Conservation (phyloP, 2,329 filamentous ascomycete species). For the Colletotrichum navitas region DNA sequence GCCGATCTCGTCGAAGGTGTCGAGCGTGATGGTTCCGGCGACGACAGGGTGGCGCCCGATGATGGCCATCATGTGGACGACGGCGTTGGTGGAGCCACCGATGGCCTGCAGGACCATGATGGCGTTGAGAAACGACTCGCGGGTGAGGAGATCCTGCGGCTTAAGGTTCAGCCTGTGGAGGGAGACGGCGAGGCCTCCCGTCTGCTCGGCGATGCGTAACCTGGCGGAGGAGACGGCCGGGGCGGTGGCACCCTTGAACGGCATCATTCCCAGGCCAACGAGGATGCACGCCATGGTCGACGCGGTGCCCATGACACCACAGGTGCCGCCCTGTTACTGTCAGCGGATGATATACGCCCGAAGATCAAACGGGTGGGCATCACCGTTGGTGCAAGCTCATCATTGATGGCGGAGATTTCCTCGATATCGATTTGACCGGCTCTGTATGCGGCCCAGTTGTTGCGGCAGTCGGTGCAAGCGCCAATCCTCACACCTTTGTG, state of each 20-base stretch:
- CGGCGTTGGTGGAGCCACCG: slow-evolving; percentile 87
- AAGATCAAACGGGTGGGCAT: slow-evolving; percentile 43
- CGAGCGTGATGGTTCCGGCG: slow-evolving; percentile 72
- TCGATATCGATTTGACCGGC: slow-evolving; percentile 77
- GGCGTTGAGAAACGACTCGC: slow-evolving; percentile 84
- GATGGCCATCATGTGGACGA: slow-evolving; percentile 90
- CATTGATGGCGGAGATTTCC: slow-evolving; percentile 77
- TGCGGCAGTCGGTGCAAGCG: slow-evolving; percentile 81
- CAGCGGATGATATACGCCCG: not conserved
- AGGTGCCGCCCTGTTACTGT: slow-evolving; percentile 73
- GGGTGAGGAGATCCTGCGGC: slow-evolving; percentile 78
- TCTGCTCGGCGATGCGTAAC: slow-evolving; percentile 84
- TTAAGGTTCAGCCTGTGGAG: slow-evolving; percentile 74
- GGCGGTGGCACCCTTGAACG: slow-evolving; percentile 82
- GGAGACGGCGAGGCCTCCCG: slow-evolving; percentile 75
- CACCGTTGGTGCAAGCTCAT: slow-evolving; percentile 79
- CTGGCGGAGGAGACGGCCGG: slow-evolving; percentile 84
- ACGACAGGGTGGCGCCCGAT: slow-evolving; percentile 78
- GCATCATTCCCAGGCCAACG: slow-evolving; percentile 84
- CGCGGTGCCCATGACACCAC: slow-evolving; percentile 92
- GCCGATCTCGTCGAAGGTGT: slow-evolving; percentile 84
- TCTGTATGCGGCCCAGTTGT: slow-evolving; percentile 78
- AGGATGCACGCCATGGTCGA: slow-evolving; percentile 91
- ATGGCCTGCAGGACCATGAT: slow-evolving; percentile 88
- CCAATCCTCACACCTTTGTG: slow-evolving; percentile 74